A percentile compares a stretch with the other conserved stretches of the same genome.
These are phyloP conservation scores for Colletotrichum sp. DNA, from an alignment of 2,329 filamentous ascomycete genomes.

Conservation along the genomic window DNA sequence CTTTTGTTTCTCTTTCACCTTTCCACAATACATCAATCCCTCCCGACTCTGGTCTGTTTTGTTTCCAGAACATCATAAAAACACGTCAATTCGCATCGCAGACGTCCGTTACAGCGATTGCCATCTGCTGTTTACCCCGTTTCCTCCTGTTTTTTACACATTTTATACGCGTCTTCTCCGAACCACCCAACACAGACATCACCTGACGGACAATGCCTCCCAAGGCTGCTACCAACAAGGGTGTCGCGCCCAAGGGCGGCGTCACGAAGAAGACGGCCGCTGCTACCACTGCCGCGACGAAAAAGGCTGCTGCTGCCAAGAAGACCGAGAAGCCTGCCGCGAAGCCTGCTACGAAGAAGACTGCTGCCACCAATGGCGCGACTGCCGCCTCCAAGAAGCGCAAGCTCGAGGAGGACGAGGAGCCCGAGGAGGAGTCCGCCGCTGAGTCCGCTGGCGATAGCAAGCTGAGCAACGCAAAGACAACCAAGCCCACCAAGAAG, in stretches of 20 bases:
- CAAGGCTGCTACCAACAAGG: conserved; percentile 27
- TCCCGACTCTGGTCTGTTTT: neutral
- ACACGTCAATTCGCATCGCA: neutral
- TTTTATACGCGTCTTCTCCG: conserved; percentile 9
- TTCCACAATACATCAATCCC: neutral
- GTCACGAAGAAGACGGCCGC: conserved; percentile 26
- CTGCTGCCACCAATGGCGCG: conserved; percentile 29
- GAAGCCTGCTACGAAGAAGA: conserved; percentile 24
- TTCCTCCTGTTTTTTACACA: neutral
- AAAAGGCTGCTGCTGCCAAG: conserved; percentile 29
- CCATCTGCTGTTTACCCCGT: neutral
- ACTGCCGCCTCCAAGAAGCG: conserved; percentile 20
- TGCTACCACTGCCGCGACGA: conserved; percentile 23
- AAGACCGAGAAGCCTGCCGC: conserved; percentile 23
- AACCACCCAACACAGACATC: neutral
- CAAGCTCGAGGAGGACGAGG: conserved; percentile 6
- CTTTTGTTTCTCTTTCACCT: neutral
- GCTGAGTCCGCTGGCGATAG: neutral
- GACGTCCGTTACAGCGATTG: neutral
- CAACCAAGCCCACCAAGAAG: conserved; percentile 27
- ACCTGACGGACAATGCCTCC: conserved; percentile 23
- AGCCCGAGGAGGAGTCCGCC: neutral
- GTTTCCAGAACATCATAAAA: neutral
- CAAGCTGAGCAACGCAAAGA: conserved; percentile 1
- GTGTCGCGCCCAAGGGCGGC: conserved; percentile 29